A percentile compares a stretch with the other conserved stretches of the same genome.
Evolutionary conservation across 129 eudicot genomes (phyloP).

Genomic region (Saposhnikovia divaricata): DNA sequence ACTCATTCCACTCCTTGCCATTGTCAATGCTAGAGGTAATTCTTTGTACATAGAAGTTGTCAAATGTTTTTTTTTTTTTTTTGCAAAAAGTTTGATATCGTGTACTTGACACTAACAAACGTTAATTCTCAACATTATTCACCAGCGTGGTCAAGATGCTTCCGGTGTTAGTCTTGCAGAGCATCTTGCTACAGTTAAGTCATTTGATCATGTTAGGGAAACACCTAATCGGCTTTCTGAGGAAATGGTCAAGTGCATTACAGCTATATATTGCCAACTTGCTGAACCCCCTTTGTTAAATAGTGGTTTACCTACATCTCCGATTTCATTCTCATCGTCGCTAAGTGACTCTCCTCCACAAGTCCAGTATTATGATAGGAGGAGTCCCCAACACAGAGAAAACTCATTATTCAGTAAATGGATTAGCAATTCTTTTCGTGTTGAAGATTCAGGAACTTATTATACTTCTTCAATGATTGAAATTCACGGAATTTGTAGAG

Average conservation of each 20-base stretch:
- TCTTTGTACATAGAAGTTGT: neutral
- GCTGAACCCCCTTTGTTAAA: slow-evolving; percentile 55
- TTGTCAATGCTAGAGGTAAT: slow-evolving; percentile 72
- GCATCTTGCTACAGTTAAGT: slow-evolving; percentile 33
- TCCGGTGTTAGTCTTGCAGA: slow-evolving; percentile 42
- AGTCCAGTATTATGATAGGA: slow-evolving; percentile 35
- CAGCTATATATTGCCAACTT: slow-evolving; percentile 56
- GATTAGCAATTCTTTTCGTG: slow-evolving; percentile 19
- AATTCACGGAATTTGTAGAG: slow-evolving; percentile 49
- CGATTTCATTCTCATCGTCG: slow-evolving; percentile 49
- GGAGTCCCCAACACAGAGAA: slow-evolving; percentile 39
- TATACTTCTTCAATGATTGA: slow-evolving; percentile 35
- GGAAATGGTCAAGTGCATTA: slow-evolving; percentile 75
- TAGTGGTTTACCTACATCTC: slow-evolving; percentile 44
- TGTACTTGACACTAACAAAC: neutral
- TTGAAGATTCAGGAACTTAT: slow-evolving; percentile 38
- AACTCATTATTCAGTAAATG: slow-evolving; percentile 20
- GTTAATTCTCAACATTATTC: neutral
- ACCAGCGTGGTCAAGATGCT: slow-evolving; percentile 40
- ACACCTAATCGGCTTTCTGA: slow-evolving; percentile 70
- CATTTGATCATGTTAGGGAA: slow-evolving; percentile 23
- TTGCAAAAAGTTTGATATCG: neutral
- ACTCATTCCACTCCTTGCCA: slow-evolving; percentile 74
- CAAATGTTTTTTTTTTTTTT: neutral
- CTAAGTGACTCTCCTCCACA: slow-evolving; percentile 37